phyloP scores from a whole-genome alignment of 2,329 filamentous ascomycete species.

The Talaromyces sp. region DNA sequence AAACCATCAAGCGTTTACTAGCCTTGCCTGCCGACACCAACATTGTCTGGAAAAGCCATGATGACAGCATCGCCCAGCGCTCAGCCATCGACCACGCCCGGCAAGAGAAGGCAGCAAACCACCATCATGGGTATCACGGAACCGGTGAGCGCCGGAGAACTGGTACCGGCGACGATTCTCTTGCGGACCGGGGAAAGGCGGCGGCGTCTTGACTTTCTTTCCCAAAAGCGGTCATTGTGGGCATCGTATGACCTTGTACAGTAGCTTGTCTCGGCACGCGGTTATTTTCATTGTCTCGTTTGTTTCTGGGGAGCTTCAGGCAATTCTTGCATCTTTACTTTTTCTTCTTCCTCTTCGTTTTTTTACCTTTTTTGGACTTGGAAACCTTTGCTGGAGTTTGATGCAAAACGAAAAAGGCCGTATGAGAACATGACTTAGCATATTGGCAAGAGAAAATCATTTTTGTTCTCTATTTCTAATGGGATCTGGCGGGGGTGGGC shows the following conservation, averaged over 20 bases:
- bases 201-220: conserved; percentile 24
- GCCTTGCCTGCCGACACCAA: conserved; percentile 82
- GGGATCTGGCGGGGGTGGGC: not conserved
- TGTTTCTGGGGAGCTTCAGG: conserved; percentile 30
- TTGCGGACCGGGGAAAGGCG: conserved; percentile 37
- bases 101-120: conserved; percentile 64
- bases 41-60: conserved; percentile 93
- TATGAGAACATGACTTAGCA: not conserved
- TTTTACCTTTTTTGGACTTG: conserved; percentile 1
- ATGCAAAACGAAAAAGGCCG: conserved; percentile 1
- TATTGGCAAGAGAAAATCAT: conserved; percentile 14
- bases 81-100: conserved; percentile 86
- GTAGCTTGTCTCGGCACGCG: conserved; percentile 33
- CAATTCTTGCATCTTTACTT: conserved; percentile 33
- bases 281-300: conserved; percentile 23
- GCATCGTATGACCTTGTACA: conserved; percentile 18
- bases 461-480: conserved; percentile 7
- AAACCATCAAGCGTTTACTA: conserved; percentile 89
- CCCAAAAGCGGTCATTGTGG: conserved; percentile 7
- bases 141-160: conserved; percentile 37
- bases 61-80: conserved; percentile 89
- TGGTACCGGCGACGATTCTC: conserved; percentile 38
- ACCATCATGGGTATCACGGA: conserved; percentile 27
- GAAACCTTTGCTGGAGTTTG: not conserved
- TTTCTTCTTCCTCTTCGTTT: conserved; percentile 18